These are phyloP conservation scores for Cystobasidiaceae sp. DNA, from an alignment of 1,284 basidiomycete species.

Conservation along the genomic window DNA sequence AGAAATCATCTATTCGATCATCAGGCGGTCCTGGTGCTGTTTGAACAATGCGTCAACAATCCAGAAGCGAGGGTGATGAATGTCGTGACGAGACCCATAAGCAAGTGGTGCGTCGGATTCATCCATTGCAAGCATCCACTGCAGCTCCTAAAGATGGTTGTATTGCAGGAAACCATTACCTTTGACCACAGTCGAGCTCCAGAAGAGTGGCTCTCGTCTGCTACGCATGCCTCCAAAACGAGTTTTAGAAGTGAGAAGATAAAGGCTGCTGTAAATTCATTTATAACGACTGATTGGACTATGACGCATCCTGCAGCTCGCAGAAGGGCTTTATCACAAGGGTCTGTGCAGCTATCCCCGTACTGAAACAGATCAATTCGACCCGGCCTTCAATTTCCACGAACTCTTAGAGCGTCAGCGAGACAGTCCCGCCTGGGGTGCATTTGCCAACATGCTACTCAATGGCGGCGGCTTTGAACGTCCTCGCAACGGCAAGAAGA, in stretches of 20 bases:
- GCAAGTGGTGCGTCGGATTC: constrained; percentile 67
- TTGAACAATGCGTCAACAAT: constrained; percentile 63
- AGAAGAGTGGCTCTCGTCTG: constrained; percentile 92
- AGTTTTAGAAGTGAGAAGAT: constrained; percentile 80
- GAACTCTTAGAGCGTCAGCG: constrained; percentile 81
- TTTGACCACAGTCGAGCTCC: constrained; percentile 93
- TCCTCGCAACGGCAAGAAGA: constrained; percentile 85
- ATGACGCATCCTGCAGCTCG: constrained; percentile 57
- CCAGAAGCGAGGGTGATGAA: constrained; percentile 66
- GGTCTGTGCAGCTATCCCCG: constrained; percentile 95
- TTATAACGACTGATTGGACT: too few relatives aligned
- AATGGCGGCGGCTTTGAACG: constrained; percentile 66
- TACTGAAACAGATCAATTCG: constrained; percentile 97
- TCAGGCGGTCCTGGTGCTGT: constrained; percentile 62
- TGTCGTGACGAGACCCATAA: constrained; percentile 77
- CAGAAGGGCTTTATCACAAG: constrained; percentile 91
- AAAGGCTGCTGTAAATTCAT: too few relatives aligned
- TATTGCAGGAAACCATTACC: constrained; percentile 87
- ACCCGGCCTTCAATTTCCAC: constrained; percentile 86
- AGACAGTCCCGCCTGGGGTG: constrained; percentile 74
- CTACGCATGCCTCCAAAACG: constrained; percentile 84
- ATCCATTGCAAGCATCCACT: neutral
- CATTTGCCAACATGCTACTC: constrained; percentile 69
- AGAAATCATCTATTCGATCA: constrained; percentile 79
- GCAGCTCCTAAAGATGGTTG: neutral